Evolutionary conservation across 768 basidiomycete genomes (phyloP).

Genomic region (Neoboletus subvelutipes): DNA sequence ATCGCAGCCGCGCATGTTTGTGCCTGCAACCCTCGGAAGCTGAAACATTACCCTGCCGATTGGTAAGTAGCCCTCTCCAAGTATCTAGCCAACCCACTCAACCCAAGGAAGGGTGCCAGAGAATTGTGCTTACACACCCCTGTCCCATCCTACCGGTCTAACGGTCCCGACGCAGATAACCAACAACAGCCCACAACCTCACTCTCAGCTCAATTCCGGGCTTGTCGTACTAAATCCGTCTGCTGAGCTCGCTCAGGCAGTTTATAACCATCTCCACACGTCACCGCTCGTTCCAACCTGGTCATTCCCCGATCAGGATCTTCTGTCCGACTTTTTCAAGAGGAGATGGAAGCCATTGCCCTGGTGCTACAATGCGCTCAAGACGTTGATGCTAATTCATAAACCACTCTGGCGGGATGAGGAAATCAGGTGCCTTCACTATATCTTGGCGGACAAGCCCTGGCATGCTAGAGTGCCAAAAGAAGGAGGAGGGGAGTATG

Average conservation of each 20-base stretch:
- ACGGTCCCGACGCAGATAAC: slow-evolving; percentile 44
- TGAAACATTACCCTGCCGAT: slow-evolving; percentile 84
- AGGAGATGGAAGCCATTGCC: slow-evolving; percentile 77
- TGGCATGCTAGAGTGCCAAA: slow-evolving; percentile 59
- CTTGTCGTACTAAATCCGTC: slow-evolving; percentile 85
- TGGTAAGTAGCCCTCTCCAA: slow-evolving; percentile 53
- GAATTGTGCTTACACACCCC: slow-evolving; percentile 80
- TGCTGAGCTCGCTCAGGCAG: slow-evolving; percentile 44
- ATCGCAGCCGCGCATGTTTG: slow-evolving; percentile 92
- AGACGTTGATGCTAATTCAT: slow-evolving; percentile 78
- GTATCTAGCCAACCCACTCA: background rate
- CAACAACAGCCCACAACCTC: slow-evolving; percentile 60
- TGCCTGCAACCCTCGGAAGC: slow-evolving; percentile 87
- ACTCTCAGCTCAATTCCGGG: slow-evolving; percentile 87
- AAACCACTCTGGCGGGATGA: slow-evolving; percentile 77
- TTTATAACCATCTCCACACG: slow-evolving; percentile 45
- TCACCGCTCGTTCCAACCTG: slow-evolving; percentile 54
- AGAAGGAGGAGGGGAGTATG: slow-evolving; percentile 47
- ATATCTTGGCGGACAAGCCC: slow-evolving; percentile 84
- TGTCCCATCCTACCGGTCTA: slow-evolving; percentile 45
- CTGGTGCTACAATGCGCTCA: slow-evolving; percentile 92
- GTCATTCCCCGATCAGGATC: slow-evolving; percentile 92
- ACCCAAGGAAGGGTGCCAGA: slow-evolving; percentile 68
- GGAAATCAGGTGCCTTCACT: slow-evolving; percentile 84
- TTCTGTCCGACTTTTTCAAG: slow-evolving; percentile 76